Evolutionary conservation across 2,329 filamentous ascomycete species (phyloP).

Genomic region (Ustilaginoidea virens): DNA sequence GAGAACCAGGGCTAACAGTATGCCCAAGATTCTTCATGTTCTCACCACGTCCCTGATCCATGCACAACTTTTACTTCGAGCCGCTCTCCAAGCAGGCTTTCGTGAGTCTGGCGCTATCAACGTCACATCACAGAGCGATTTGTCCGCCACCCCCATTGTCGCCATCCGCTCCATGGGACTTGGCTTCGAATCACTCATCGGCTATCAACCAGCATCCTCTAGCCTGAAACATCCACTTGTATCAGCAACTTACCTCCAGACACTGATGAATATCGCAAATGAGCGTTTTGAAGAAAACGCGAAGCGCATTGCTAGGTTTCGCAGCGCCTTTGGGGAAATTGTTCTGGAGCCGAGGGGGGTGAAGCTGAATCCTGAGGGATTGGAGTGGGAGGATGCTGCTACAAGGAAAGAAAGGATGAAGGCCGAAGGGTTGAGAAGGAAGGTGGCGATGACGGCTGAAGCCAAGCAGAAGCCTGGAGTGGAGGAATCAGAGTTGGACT

Average conservation of each 20-base stretch:
- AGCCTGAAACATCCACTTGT: conserved; percentile 36
- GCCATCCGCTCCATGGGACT: conserved; percentile 75
- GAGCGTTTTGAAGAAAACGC: conserved; percentile 57
- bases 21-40: conserved; percentile 67
- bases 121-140: conserved; percentile 24
- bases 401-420: conserved; percentile 38
- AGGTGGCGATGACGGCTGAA: conserved; percentile 21
- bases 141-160: conserved; percentile 49
- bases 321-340: conserved; percentile 27
- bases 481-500: no score
- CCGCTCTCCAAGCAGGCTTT: conserved; percentile 70
- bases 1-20: conserved; percentile 3
- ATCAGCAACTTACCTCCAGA: conserved; percentile 48
- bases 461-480: background rate
- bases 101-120: conserved; percentile 78
- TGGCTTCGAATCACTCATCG: conserved; percentile 68
- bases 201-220: conserved; percentile 26
- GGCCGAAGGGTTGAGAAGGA: conserved; percentile 39
- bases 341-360: conserved; percentile 11
- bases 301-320: conserved; percentile 52
- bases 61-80: conserved; percentile 60
- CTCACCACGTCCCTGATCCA: conserved; percentile 60
- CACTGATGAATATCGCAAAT: conserved; percentile 55
- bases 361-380: conserved; percentile 18
- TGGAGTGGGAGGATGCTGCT: conserved; percentile 39